These are phyloP conservation scores for Melanomma pulvis-pyrius DNA, from an alignment of 495 filamentous ascomycete species.

Conservation along the genomic window DNA sequence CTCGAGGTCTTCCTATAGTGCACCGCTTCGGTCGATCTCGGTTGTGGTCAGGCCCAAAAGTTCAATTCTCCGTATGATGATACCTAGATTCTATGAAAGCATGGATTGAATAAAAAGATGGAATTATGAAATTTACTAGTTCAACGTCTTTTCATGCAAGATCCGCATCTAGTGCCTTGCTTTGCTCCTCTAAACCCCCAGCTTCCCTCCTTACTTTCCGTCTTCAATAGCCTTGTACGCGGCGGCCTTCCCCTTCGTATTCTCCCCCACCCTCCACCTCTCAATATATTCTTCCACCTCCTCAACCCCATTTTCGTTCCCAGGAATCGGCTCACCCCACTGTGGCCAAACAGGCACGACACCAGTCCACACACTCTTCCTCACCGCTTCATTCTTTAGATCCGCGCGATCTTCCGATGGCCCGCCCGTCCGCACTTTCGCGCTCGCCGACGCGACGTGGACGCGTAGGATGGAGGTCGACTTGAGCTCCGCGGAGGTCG, in stretches of 20 bases:
- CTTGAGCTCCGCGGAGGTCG: conserved; percentile 33
- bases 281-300: conserved; percentile 64
- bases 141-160: no score
- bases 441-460: conserved; percentile 67
- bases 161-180: no score
- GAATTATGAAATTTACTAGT: no score
- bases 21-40: not conserved
- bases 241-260: conserved; percentile 42
- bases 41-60: conserved; percentile 33
- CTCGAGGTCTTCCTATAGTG: conserved; percentile 86
- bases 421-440: conserved; percentile 71
- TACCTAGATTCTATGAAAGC: not conserved
- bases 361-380: conserved; percentile 75
- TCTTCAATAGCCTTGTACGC: conserved; percentile 35
- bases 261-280: conserved; percentile 54
- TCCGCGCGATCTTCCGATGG: conserved; percentile 75
- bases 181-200: no score
- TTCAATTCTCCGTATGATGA: not conserved
- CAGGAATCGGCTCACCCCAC: conserved; percentile 66
- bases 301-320: conserved; percentile 56
- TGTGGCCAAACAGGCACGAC: conserved; percentile 71
- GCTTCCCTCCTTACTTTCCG: not conserved
- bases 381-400: conserved; percentile 59
- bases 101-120: not conserved
- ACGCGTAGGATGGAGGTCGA: conserved; percentile 73